Evolutionary conservation across 2,329 filamentous ascomycete species (phyloP), one percentile per base, ranked within the genome.

Genomic region (Aspergillus puulaauensis): DNA sequence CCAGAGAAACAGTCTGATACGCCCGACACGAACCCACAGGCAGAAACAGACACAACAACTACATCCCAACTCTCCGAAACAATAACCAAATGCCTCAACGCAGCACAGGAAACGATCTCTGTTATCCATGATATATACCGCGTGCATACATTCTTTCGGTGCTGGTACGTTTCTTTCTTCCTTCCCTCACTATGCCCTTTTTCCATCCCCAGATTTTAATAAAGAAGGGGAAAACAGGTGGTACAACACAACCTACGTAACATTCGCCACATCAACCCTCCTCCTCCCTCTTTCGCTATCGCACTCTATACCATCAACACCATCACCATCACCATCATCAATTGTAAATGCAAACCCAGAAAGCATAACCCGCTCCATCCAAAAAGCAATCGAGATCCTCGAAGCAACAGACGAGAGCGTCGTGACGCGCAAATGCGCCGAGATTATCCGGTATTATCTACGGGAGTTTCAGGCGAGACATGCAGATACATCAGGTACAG

Each of bases 211-310:
- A 39, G 3, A n/a, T 15, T 14, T 21, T 21, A 21, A 21, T 4
- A 21, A 21, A 21, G 1, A 21, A 21, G 21, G 21, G 21, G 3
- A 21, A 40, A 14, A 4, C 44, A 76, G 74, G 74, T 76, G 74
- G 71, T 77, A 78, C 53, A 78, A 78, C 57, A 71, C 73, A 43
- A 77, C 75, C 0, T 78, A 77, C 46, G 68, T 76, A 4, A 73
- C 75, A 63, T 76, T 76, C 52, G 75, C 74, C 35, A 73, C 70
- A 23, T 71, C 70, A 3, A 74, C 74, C 1, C 67, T 77, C 24
- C 69, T 75, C 19, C 68, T 74, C 4, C 70, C 71, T 35, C 68
- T 73, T 61, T 71, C 67, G 14, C 68, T 73, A 62, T 71, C 67
- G 21, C 23, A 41, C 37, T 40, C 40, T 6, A 37, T 37, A n/a